Percentiles rank a stretch among this genome's conserved stretches.
Evolutionary conservation across 2,329 filamentous ascomycete species (phyloP).

Genomic region (Zymoseptoria brevis): DNA sequence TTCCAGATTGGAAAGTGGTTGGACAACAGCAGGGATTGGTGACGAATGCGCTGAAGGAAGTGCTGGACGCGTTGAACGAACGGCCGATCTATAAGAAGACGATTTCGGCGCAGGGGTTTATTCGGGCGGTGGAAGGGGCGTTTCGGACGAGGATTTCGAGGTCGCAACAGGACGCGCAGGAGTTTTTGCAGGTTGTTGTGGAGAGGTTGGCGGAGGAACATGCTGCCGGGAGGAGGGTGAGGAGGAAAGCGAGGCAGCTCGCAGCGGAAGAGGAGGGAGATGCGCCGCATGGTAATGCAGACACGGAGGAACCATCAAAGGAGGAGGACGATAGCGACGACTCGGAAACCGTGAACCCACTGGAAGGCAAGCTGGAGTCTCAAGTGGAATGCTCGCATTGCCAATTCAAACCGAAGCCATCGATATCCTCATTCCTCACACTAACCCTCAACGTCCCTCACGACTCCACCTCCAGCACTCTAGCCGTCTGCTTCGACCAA

Average conservation of each 20-base stretch:
- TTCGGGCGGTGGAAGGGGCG: slow-evolving; percentile 71
- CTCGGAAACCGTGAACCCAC: slow-evolving; percentile 69
- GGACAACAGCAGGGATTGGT: slow-evolving; percentile 72
- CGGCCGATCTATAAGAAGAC: slow-evolving; percentile 89
- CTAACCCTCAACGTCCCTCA: slow-evolving; percentile 88
- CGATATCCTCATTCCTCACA: slow-evolving; percentile 79
- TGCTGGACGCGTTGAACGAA: slow-evolving; percentile 88
- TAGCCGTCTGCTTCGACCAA: slow-evolving; percentile 84
- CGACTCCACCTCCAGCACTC: slow-evolving; percentile 58
- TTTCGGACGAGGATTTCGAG: slow-evolving; percentile 87
- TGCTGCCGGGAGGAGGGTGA: slow-evolving; percentile 69
- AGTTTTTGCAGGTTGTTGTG: slow-evolving; percentile 89
- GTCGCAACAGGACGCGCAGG: slow-evolving; percentile 95
- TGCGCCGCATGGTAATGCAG: slow-evolving; percentile 8
- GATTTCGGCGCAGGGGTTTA: slow-evolving; percentile 78
- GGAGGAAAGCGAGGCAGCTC: slow-evolving; percentile 45
- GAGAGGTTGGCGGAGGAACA: slow-evolving; percentile 93
- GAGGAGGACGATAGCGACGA: slow-evolving; percentile 30
- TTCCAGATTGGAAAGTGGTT: slow-evolving; percentile 42
- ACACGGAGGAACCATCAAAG: slow-evolving; percentile 18
- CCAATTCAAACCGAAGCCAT: slow-evolving; percentile 78
- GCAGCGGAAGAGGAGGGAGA: neutral
- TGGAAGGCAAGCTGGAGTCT: slow-evolving; percentile 89
- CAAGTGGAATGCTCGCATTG: slow-evolving; percentile 90
- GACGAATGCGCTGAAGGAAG: slow-evolving; percentile 80